Conservation (phyloP, 202 grass and related monocot genomes). For the Carex sylvatica region DNA sequence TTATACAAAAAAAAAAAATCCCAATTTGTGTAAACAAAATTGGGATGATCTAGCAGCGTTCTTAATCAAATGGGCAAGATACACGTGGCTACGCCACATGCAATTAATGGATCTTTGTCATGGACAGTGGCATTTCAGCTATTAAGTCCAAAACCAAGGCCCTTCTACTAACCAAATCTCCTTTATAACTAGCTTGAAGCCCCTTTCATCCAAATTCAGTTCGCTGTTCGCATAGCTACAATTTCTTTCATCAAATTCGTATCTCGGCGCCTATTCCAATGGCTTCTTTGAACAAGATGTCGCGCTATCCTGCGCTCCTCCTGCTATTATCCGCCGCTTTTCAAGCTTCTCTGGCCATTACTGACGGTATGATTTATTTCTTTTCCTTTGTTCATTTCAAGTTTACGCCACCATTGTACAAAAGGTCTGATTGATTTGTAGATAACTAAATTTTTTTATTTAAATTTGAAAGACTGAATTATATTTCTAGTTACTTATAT, state of each 20-base stretch:
- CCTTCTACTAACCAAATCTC: background rate
- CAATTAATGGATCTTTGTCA: constrained; percentile 7
- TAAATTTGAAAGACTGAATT: background rate
- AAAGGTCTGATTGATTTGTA: background rate
- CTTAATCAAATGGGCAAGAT: background rate
- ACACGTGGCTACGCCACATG: constrained; percentile 19
- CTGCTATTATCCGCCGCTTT: constrained; percentile 42
- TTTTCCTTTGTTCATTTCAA: background rate
- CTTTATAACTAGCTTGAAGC: constrained; percentile 16
- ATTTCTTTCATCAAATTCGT: background rate
- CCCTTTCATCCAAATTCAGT: background rate
- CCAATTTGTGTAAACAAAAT: constrained; percentile 13
- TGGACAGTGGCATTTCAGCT: constrained; percentile 20
- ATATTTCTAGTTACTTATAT: background rate
- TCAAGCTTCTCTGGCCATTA: constrained; percentile 43
- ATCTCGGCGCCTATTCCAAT: background rate
- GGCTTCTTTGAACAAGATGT: constrained; percentile 17
- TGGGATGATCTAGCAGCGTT: background rate
- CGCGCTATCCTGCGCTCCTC: constrained; percentile 29
- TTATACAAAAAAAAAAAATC: background rate
- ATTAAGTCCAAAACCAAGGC: constrained; percentile 3
- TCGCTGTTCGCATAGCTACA: background rate
- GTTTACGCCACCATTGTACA: background rate
- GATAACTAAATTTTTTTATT: background rate
- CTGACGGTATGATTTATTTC: constrained; percentile 45